Conservation (phyloP, 352 stramenopile species). For the Phytophthora tentaculata region DNA sequence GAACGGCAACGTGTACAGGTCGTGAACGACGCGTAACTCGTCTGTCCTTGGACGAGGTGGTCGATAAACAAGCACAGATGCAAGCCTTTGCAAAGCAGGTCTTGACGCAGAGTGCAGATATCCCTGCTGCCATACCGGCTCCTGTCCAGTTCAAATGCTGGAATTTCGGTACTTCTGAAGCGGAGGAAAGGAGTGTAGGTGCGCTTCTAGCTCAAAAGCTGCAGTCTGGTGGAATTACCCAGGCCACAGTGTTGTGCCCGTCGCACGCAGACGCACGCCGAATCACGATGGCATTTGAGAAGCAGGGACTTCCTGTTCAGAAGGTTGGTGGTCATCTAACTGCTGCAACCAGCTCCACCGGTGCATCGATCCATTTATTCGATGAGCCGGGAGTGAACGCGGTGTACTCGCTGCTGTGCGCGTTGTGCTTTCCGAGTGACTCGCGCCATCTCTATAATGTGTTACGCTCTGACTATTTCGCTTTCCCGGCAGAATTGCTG, state of each 20-base stretch:
- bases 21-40: constrained; percentile 10
- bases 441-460: constrained; percentile 83
- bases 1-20: constrained; percentile 8
- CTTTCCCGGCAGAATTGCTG: constrained; percentile 59
- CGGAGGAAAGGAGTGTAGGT: constrained; percentile 31
- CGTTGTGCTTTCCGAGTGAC: constrained; percentile 69
- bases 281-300: constrained; percentile 41
- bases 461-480: constrained; percentile 67
- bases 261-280: constrained; percentile 47
- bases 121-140: not conserved
- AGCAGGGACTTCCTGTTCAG: constrained; percentile 42
- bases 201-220: constrained; percentile 25
- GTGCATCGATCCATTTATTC: constrained; percentile 44
- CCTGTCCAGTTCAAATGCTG: constrained; percentile 34
- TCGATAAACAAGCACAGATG: constrained; percentile 24
- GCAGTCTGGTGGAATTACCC: constrained; percentile 5
- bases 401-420: constrained; percentile 72
- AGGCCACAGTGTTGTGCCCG: constrained; percentile 44
- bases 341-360: constrained; percentile 16
- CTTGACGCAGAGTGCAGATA: constrained; percentile 11
- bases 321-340: constrained; percentile 8
- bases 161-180: constrained; percentile 26
- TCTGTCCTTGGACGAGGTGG: not conserved
- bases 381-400: constrained; percentile 68
- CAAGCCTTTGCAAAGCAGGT: constrained; percentile 34